Base-by-base conservation (phyloP, 208 protist species). In the Kentomonas sorsogonicus region DNA sequence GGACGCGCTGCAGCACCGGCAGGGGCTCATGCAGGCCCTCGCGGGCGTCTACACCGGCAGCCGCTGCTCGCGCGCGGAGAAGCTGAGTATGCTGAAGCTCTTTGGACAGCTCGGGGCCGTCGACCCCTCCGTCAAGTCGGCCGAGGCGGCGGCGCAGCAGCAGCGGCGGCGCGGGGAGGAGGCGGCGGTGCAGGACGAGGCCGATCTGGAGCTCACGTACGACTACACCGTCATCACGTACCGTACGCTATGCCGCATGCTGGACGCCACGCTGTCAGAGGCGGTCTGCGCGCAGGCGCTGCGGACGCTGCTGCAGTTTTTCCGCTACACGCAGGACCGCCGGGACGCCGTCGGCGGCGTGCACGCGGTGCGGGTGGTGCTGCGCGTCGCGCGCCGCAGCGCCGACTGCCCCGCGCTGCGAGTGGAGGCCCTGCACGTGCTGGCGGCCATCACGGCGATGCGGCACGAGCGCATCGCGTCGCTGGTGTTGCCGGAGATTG, bases 151-250 rank as follows among this genome's bases (percentile, higher is more conserved):
- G 9, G 69, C 57, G 20, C 58, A 52, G 4, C 75, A 74, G 53
- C 86, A 87, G 45, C n/a, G n/a, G n/a, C n/a, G n/a, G n/a, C 80
- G 81, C 34, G 77, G 84, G 53, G 84, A 88, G 47, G 83, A 86
- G 47, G 68, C 77, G 5, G 76, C 69, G 15, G 73, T 86, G 64
- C 79, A 86, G 55, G 78, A 86, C 63, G 88, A 90, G 59, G 80
- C 79, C 13, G 89, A 95, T 53, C 72, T 92, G 9, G 80, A 89
- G 61, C 73, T 95, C n/a, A 91, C 83, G n/a, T 92, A 85, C 61
- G 86, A 95, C 65, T 95, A 93, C 72, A 90, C 81, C 29, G 83
- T 91, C 29, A 95, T 95, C 64, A 86, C 91, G 11, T 95, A 95
- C 72, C 83, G 86, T 53, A 86, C 87, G 40, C 68, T 95, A 22